Conservation (phyloP, 1,284 basidiomycete genomes). For the Gomphus bonarii region DNA sequence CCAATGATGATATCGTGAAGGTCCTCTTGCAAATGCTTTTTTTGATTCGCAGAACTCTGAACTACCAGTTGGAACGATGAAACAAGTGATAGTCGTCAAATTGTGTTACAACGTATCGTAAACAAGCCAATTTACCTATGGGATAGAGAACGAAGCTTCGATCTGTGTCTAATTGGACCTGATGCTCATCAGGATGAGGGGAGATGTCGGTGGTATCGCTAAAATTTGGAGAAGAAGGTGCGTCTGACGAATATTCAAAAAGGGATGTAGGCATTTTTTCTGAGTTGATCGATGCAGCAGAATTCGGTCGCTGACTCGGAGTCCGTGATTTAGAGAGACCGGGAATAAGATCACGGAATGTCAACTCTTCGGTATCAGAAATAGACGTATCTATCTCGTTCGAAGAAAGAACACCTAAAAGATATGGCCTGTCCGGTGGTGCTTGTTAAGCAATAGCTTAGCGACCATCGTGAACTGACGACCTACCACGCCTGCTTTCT, state of each 20-base stretch:
- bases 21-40: slow-evolving; percentile 47
- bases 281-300: slow-evolving; percentile 14
- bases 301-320: background rate
- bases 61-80: background rate
- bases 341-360: background rate
- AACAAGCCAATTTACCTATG: slow-evolving; percentile 45
- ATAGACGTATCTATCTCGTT: background rate
- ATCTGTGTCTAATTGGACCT: slow-evolving; percentile 80
- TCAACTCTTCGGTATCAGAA: background rate
- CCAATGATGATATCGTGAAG: slow-evolving; percentile 68
- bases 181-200: slow-evolving; percentile 69
- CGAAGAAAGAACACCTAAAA: slow-evolving; percentile 11
- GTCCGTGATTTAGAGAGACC: background rate
- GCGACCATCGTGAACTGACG: slow-evolving; percentile 15
- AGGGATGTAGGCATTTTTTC: slow-evolving; percentile 18
- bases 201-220: slow-evolving; percentile 10
- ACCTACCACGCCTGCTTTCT: slow-evolving; percentile 47
- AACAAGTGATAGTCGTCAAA: background rate
- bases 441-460: background rate
- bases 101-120: background rate
- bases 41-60: slow-evolving; percentile 16
- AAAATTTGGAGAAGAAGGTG: background rate
- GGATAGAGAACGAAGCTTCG: slow-evolving; percentile 86
- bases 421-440: slow-evolving; percentile 14
- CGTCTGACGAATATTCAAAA: slow-evolving; percentile 26